Percentiles rank a stretch among this genome's conserved stretches.
Evolutionary conservation across 768 basidiomycete genomes (phyloP).

Genomic region (Sporobolomyces pararoseus): DNA sequence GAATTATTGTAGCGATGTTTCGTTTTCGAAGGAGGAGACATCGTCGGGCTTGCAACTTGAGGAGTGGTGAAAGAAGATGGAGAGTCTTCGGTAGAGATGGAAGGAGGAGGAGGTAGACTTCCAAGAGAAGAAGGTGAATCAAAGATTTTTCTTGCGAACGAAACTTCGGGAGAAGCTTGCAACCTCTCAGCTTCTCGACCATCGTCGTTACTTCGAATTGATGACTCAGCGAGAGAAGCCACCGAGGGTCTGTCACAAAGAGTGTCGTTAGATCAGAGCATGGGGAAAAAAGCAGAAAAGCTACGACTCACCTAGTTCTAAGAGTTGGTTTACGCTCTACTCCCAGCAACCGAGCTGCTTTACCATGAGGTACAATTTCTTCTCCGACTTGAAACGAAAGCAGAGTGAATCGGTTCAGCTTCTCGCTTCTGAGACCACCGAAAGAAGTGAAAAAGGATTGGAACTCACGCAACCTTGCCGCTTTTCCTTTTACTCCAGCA

Average conservation of each 20-base stretch:
- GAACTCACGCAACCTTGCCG: slow-evolving; percentile 16
- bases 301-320: slow-evolving; percentile 11
- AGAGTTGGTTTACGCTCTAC: slow-evolving; percentile 30
- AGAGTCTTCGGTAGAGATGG: background rate
- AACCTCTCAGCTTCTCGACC: too few species aligned
- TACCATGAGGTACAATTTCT: slow-evolving; percentile 30
- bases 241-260: slow-evolving; percentile 7
- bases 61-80: background rate
- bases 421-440: background rate
- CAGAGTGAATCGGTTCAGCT: background rate
- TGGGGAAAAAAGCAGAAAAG: background rate
- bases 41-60: background rate
- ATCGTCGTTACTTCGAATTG: background rate
- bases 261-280: background rate
- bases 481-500: slow-evolving; percentile 19
- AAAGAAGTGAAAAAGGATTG: background rate
- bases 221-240: slow-evolving; percentile 8
- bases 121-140: background rate
- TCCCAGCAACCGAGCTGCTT: slow-evolving; percentile 29
- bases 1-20: background rate
- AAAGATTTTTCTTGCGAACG: too few species aligned
- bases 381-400: slow-evolving; percentile 16
- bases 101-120: background rate
- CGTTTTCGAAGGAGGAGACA: background rate
- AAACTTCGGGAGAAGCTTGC: too few species aligned